Evolutionary conservation across 2,329 filamentous ascomycete species (phyloP).

Genomic region (Epichloe festucae): DNA sequence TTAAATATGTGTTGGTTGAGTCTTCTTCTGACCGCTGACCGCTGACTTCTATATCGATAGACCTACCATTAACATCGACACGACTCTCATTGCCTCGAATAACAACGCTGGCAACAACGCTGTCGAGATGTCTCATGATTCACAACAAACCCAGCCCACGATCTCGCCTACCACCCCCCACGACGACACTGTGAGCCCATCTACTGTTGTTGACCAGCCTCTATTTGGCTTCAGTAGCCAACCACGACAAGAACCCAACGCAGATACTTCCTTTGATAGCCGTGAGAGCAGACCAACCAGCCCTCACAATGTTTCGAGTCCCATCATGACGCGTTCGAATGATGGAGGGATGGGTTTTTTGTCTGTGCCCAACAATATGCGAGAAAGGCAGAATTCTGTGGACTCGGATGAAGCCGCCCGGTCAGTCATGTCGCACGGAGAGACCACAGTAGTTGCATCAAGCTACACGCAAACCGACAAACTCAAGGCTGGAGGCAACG

Average conservation of each 20-base stretch:
- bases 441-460: conserved; percentile 43
- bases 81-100: conserved; percentile 25
- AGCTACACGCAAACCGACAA: conserved; percentile 31
- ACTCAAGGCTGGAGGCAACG: conserved; percentile 28
- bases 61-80: conserved; percentile 43
- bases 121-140: conserved; percentile 17
- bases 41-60: conserved; percentile 16
- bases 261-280: conserved; percentile 51
- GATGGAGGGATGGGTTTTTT: conserved; percentile 43
- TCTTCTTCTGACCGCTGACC: neutral
- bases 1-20: neutral
- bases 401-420: conserved; percentile 52
- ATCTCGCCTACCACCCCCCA: conserved; percentile 22
- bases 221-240: conserved; percentile 14
- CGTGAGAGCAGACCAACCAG: conserved; percentile 55
- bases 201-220: conserved; percentile 21
- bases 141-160: conserved; percentile 5
- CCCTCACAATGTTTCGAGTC: conserved; percentile 58
- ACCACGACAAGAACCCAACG: conserved; percentile 30
- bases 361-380: conserved; percentile 45
- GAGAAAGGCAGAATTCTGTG: conserved; percentile 55
- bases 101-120: conserved; percentile 14
- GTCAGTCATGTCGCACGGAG: conserved; percentile 46
- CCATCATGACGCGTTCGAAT: conserved; percentile 32
- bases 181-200: conserved; percentile 29